phyloP scores from a whole-genome alignment of 1,284 basidiomycete genomes.

The Cryptococcus neoformans region DNA sequence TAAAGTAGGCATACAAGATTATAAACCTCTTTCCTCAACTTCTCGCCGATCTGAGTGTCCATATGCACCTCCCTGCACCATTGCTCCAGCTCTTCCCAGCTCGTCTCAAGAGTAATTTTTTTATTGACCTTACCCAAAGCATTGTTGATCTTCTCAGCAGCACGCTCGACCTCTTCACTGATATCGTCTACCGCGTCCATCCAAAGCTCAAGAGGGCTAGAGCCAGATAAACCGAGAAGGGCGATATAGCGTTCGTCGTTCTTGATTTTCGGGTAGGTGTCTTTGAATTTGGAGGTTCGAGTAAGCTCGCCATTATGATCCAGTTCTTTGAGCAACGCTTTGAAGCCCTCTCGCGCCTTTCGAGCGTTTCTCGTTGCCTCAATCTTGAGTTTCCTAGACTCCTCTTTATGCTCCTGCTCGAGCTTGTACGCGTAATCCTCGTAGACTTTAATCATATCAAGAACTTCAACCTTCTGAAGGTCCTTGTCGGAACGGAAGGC shows the following conservation, averaged over 20 bases:
- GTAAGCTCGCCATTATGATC: constrained; percentile 66
- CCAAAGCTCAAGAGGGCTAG: constrained; percentile 91
- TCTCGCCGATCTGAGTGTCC: constrained; percentile 54
- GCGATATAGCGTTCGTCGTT: constrained; percentile 77
- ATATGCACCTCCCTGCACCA: constrained; percentile 51
- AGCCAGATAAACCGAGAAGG: constrained; percentile 87
- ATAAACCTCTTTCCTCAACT: constrained; percentile 60
- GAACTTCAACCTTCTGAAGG: constrained; percentile 72
- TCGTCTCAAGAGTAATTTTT: constrained; percentile 48
- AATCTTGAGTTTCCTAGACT: constrained; percentile 70
- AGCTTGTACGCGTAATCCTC: constrained; percentile 85
- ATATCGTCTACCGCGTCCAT: constrained; percentile 89
- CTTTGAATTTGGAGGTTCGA: constrained; percentile 85
- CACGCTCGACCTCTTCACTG: constrained; percentile 76
- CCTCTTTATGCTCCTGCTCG: constrained; percentile 83
- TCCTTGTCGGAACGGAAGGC: constrained; percentile 72
- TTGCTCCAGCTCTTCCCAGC: constrained; percentile 55
- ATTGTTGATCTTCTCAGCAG: constrained; percentile 59
- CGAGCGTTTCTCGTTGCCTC: constrained; percentile 77
- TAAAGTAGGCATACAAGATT: constrained; percentile 58
- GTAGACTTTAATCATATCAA: constrained; percentile 86
- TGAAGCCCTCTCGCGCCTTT: constrained; percentile 85
- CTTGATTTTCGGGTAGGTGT: constrained; percentile 64
- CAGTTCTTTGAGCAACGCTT: constrained; percentile 70
- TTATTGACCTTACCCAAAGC: constrained; percentile 40